These are phyloP conservation scores for Pythium dissimile DNA, from an alignment of 352 stramenopile genomes.

Conservation along the genomic window DNA sequence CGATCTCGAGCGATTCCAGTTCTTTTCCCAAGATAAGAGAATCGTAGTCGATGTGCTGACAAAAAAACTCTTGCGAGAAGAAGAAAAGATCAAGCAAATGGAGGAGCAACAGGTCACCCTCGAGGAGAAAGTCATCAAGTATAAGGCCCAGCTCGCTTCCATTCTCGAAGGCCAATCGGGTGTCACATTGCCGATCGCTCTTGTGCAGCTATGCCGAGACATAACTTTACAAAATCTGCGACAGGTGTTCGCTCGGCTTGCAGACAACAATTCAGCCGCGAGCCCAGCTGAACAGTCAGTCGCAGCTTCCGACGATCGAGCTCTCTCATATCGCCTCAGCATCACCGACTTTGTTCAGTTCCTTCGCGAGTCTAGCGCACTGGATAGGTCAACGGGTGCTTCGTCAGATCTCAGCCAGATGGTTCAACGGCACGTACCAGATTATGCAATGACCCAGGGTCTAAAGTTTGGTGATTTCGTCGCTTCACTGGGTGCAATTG, in stretches of 20 bases:
- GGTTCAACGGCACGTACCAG: conserved; percentile 33
- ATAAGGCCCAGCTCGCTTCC: conserved; percentile 42
- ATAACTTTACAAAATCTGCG: conserved; percentile 40
- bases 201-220: conserved; percentile 54
- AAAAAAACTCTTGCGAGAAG: conserved; percentile 71
- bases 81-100: conserved; percentile 56
- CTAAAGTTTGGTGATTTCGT: conserved; percentile 62
- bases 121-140: conserved; percentile 40
- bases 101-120: conserved; percentile 53
- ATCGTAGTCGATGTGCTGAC: conserved; percentile 72
- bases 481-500: conserved; percentile 35
- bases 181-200: conserved; percentile 36
- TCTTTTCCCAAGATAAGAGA: conserved; percentile 75
- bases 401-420: conserved; percentile 7
- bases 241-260: conserved; percentile 34
- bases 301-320: background rate
- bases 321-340: background rate
- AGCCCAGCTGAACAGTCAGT: background rate
- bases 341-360: background rate
- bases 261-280: background rate
- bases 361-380: background rate
- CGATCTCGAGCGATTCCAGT: conserved; percentile 74
- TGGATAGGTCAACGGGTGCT: background rate
- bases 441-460: conserved; percentile 42
- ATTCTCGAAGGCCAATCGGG: conserved; percentile 59